A percentile compares a stretch with the other conserved stretches of the same genome.
Conservation (phyloP, 164 flowering plant species). For the Berberis thunbergii region DNA sequence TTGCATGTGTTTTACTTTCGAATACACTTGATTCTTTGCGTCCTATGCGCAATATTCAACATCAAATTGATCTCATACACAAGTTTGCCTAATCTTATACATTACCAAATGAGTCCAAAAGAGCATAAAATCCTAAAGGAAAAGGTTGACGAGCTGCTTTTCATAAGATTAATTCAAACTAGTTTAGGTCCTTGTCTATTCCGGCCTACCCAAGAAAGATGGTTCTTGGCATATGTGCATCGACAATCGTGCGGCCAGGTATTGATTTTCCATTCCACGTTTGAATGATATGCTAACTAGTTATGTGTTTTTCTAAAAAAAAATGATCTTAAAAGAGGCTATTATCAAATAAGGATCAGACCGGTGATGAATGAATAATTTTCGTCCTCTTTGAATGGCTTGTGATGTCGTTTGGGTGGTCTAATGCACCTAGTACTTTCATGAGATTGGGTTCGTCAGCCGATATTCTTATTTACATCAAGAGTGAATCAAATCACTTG, state of each 20-base stretch:
- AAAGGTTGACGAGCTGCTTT: not conserved
- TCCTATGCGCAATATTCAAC: not conserved
- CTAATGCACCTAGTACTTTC: no score
- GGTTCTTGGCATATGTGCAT: constrained; percentile 1
- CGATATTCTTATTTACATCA: not conserved
- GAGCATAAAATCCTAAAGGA: not conserved
- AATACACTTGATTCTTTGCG: not conserved
- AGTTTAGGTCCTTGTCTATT: not conserved
- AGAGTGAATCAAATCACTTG: no score
- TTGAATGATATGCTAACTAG: no score
- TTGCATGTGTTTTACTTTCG: not conserved
- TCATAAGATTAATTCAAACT: not conserved
- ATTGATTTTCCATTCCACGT: not conserved
- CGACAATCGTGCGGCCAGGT: not conserved
- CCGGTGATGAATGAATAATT: constrained; percentile 3
- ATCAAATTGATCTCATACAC: not conserved
- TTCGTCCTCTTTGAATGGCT: no score
- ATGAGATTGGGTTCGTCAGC: not conserved
- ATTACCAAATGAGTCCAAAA: not conserved
- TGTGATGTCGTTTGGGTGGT: no score
- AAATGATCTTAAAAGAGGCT: not conserved
- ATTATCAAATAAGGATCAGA: not conserved
- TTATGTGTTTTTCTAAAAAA: no score
- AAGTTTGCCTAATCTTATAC: not conserved
- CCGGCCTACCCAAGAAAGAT: not conserved